A percentile compares a stretch with the other conserved stretches of the same genome.
These are phyloP conservation scores for Botryotinia convoluta DNA, from an alignment of 2,329 filamentous ascomycete genomes.

Conservation along the genomic window DNA sequence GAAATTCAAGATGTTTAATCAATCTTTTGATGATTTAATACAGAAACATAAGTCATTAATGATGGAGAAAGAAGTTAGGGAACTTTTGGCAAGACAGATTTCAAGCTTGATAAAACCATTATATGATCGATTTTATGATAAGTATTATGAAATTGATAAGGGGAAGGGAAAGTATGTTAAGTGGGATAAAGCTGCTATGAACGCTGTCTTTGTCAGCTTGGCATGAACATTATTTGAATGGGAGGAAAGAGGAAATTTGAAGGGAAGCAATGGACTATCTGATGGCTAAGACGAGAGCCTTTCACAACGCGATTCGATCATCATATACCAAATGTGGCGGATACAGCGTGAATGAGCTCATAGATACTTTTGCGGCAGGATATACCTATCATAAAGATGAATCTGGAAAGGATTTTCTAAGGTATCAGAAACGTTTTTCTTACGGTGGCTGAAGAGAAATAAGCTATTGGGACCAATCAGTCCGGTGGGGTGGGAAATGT, in stretches of 20 bases:
- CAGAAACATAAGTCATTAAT: conserved; percentile 74
- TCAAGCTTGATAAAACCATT: conserved; percentile 90
- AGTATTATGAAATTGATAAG: conserved; percentile 97
- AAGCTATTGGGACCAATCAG: neutral
- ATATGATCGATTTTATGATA: conserved; percentile 93
- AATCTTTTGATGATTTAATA: conserved; percentile 85
- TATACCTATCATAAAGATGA: neutral
- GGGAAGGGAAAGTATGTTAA: conserved; percentile 98
- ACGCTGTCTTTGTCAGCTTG: conserved; percentile 51
- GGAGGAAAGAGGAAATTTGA: neutral
- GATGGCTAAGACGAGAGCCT: neutral
- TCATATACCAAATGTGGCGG: neutral
- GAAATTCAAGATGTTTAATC: conserved; percentile 92
- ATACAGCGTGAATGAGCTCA: neutral
- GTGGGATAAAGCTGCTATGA: conserved; percentile 84
- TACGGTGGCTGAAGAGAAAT: neutral
- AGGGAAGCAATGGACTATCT: neutral
- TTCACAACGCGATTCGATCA: neutral
- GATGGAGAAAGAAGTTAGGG: conserved; percentile 89
- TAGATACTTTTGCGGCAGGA: neutral
- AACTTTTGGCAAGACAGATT: conserved; percentile 77
- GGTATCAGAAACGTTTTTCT: neutral
- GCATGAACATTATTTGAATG: neutral
- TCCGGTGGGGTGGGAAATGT: neutral
- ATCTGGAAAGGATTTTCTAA: neutral